phyloP scores from a whole-genome alignment of 176 grass and related monocot species.

The Hsuehochloa calcarea region DNA sequence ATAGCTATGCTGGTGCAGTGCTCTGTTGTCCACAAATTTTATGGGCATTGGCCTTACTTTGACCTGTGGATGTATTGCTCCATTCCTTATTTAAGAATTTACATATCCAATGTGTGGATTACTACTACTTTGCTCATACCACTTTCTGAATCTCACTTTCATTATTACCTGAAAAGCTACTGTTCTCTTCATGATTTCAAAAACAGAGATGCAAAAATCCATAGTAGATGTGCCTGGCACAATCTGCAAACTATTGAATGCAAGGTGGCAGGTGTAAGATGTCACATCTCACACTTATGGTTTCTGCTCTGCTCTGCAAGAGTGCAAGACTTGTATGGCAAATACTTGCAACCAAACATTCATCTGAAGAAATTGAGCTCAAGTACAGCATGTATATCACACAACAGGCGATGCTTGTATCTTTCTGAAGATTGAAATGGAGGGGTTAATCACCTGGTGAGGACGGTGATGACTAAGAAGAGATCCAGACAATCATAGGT shows the following conservation, averaged over 20 bases:
- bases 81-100: slow-evolving; percentile 2
- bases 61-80: neutral
- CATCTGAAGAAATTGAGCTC: neutral
- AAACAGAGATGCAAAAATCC: slow-evolving; percentile 17
- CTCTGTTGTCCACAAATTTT: neutral
- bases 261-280: slow-evolving; percentile 11
- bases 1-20: neutral
- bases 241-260: slow-evolving; percentile 42
- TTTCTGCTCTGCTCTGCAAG: neutral
- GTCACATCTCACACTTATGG: slow-evolving; percentile 9
- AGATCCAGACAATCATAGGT: slow-evolving; percentile 14
- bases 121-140: neutral
- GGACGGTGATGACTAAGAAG: neutral
- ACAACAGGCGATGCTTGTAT: neutral
- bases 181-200: neutral
- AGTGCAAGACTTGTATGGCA: slow-evolving; percentile 1
- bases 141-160: slow-evolving; percentile 26
- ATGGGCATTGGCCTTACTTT: neutral
- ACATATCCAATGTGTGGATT: neutral
- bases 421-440: slow-evolving; percentile 10
- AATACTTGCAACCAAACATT: slow-evolving; percentile 9
- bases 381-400: neutral
- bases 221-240: slow-evolving; percentile 3
- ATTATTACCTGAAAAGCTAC: slow-evolving; percentile 8
- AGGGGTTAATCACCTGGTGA: neutral